A percentile compares a stretch with the other conserved stretches of the same genome.
Conservation (phyloP, 2,329 filamentous ascomycete genomes). For the Aspergillus novoparasiticus region DNA sequence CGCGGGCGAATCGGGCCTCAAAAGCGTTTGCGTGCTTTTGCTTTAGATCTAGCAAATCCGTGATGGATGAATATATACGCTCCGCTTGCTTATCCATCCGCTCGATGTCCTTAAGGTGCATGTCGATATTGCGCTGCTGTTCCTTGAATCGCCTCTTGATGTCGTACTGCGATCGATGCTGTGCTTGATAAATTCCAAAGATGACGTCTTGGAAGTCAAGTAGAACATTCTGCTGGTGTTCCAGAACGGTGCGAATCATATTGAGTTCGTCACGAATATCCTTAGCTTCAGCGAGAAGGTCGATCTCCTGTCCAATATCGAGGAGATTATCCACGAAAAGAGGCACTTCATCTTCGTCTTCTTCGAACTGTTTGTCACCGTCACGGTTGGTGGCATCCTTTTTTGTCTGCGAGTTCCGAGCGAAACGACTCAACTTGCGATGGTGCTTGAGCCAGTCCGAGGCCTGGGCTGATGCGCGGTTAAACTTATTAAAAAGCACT, state of each 20-base stretch:
- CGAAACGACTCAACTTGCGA: constrained; percentile 44
- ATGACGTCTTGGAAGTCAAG: constrained; percentile 38
- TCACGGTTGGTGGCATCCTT: neutral
- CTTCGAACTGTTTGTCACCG: neutral
- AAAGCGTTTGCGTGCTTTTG: constrained; percentile 71
- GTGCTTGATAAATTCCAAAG: constrained; percentile 37
- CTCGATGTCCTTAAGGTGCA: constrained; percentile 61
- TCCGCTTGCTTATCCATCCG: constrained; percentile 66
- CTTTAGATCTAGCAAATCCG: constrained; percentile 66
- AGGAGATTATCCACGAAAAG: constrained; percentile 49
- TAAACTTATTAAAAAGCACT: constrained; percentile 62
- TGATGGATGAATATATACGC: constrained; percentile 62
- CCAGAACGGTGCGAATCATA: constrained; percentile 54
- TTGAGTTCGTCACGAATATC: constrained; percentile 69
- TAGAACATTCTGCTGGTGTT: constrained; percentile 42
- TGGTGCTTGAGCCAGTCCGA: constrained; percentile 57
- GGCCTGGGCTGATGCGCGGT: constrained; percentile 59
- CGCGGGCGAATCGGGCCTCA: constrained; percentile 60
- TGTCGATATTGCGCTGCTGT: constrained; percentile 60
- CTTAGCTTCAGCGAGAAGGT: constrained; percentile 64
- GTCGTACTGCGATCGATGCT: constrained; percentile 46
- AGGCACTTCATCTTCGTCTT: constrained; percentile 40
- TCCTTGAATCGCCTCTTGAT: constrained; percentile 59
- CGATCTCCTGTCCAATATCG: constrained; percentile 63
- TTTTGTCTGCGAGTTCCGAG: constrained; percentile 22